Evolutionary conservation across 345 rosid genomes (phyloP).

Genomic region (Linum tenue): DNA sequence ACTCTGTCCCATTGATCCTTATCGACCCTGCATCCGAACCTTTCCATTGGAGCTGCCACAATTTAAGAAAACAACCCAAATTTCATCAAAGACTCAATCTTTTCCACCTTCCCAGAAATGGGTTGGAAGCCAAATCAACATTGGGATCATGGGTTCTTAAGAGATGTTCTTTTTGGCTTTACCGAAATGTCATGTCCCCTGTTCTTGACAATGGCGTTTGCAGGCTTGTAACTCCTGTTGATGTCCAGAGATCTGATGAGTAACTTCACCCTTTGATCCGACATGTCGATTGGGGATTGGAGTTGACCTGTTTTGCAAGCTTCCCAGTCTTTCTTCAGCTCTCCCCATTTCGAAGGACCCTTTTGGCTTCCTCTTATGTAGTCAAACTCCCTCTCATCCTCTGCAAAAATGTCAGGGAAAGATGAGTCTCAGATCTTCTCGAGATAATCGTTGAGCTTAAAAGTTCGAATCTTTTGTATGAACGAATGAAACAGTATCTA

Average conservation of each 20-base stretch:
- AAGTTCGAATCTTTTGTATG: background rate
- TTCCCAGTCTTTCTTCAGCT: slow-evolving; percentile 17
- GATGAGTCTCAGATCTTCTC: background rate
- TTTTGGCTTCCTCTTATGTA: slow-evolving; percentile 32
- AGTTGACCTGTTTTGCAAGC: slow-evolving; percentile 11
- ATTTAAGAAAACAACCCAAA: background rate
- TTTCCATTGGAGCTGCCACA: slow-evolving; percentile 45
- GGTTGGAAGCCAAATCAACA: background rate
- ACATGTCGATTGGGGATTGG: slow-evolving; percentile 23
- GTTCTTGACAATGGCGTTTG: slow-evolving; percentile 34
- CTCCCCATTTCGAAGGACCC: slow-evolving; percentile 46
- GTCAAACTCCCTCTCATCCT: slow-evolving; percentile 51
- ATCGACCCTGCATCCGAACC: slow-evolving; percentile 35
- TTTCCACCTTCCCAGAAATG: background rate
- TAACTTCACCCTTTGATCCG: slow-evolving; percentile 11
- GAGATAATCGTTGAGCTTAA: background rate
- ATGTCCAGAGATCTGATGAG: slow-evolving; percentile 14
- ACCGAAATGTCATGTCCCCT: slow-evolving; percentile 55
- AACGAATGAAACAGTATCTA: background rate
- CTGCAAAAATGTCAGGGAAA: slow-evolving; percentile 18
- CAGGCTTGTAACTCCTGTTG: slow-evolving; percentile 22
- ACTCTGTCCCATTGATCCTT: slow-evolving; percentile 34
- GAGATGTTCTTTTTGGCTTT: slow-evolving; percentile 6
- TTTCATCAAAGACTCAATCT: background rate
- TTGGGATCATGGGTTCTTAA: background rate